Percentiles rank a stretch among this genome's conserved stretches.
Evolutionary conservation across 306 rosid species (phyloP).

Genomic region (Prinsepia uniflora): DNA sequence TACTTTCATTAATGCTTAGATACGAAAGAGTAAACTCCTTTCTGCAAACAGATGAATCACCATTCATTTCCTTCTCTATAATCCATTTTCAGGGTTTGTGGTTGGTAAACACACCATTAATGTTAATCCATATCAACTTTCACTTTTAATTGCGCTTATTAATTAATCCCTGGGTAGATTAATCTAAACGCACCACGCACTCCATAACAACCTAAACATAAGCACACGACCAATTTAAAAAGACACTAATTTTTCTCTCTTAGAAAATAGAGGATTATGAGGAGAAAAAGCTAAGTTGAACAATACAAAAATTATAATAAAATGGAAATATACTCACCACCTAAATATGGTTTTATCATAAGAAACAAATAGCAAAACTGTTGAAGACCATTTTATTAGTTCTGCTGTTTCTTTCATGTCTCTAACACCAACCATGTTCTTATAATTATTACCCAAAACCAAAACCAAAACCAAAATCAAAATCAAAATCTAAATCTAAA

Average conservation of each 20-base stretch:
- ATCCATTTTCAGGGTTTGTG: constrained; percentile 21
- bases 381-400: constrained; percentile 37
- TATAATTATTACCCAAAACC: neutral
- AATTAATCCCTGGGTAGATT: constrained; percentile 32
- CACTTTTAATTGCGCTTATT: constrained; percentile 18
- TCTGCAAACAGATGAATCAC: neutral
- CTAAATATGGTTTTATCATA: constrained; percentile 31
- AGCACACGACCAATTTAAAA: constrained; percentile 26
- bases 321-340: constrained; percentile 52
- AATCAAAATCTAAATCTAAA: too few species aligned
- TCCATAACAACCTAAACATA: constrained; percentile 28
- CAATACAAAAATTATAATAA: constrained; percentile 21
- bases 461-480: too few species aligned
- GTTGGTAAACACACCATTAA: constrained; percentile 24
- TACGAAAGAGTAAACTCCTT: constrained; percentile 25
- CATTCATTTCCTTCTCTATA: constrained; percentile 10
- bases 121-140: too few species aligned
- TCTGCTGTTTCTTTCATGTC: constrained; percentile 54
- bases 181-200: neutral
- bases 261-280: constrained; percentile 15
- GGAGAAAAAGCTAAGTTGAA: constrained; percentile 18
- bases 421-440: constrained; percentile 33
- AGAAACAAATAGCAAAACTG: constrained; percentile 30
- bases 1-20: constrained; percentile 28
- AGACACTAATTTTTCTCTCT: constrained; percentile 17